Evolutionary conservation across 352 stramenopile species (phyloP).

Genomic region (Pythium periplocum): DNA sequence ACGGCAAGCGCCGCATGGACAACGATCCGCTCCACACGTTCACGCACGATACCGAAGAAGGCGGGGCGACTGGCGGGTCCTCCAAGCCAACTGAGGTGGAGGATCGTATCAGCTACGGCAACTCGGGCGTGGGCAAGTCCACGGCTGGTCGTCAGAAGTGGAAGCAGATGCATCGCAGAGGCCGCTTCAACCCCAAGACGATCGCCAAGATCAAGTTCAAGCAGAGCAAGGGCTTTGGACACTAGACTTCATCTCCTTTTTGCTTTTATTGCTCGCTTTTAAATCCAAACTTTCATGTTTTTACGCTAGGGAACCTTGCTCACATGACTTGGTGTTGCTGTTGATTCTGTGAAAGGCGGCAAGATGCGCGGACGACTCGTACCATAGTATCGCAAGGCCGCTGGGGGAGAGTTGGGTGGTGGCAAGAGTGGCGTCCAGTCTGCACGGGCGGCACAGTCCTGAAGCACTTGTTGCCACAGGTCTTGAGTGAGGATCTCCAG

Average conservation of each 20-base stretch:
- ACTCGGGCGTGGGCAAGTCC: slow-evolving; percentile 89
- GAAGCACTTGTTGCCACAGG: slow-evolving; percentile 46
- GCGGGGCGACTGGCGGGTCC: slow-evolving; percentile 23
- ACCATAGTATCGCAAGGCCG: slow-evolving; percentile 62
- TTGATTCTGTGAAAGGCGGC: slow-evolving; percentile 39
- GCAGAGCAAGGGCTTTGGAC: slow-evolving; percentile 49
- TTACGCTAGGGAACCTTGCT: slow-evolving; percentile 19
- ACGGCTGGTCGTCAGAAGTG: slow-evolving; percentile 93
- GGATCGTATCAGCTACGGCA: slow-evolving; percentile 86
- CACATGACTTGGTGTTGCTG: slow-evolving; percentile 10
- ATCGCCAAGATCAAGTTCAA: slow-evolving; percentile 85
- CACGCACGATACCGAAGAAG: slow-evolving; percentile 52
- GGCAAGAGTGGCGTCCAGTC: slow-evolving; percentile 47
- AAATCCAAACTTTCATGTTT: slow-evolving; percentile 23
- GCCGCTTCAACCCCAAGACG: slow-evolving; percentile 91
- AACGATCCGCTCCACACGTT: slow-evolving; percentile 98
- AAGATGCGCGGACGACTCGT: slow-evolving; percentile 29
- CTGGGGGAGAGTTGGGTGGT: slow-evolving; percentile 53
- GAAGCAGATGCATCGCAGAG: slow-evolving; percentile 86
- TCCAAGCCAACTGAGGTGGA: slow-evolving; percentile 51
- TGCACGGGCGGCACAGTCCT: slow-evolving; percentile 24
- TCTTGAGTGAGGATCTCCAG: slow-evolving; percentile 33
- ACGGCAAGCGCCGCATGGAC: slow-evolving; percentile 83
- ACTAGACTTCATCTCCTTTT: slow-evolving; percentile 21
- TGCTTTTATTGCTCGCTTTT: slow-evolving; percentile 11